phyloP scores from a whole-genome alignment of 2,329 filamentous ascomycete species.

The Talaromyces sp. region DNA sequence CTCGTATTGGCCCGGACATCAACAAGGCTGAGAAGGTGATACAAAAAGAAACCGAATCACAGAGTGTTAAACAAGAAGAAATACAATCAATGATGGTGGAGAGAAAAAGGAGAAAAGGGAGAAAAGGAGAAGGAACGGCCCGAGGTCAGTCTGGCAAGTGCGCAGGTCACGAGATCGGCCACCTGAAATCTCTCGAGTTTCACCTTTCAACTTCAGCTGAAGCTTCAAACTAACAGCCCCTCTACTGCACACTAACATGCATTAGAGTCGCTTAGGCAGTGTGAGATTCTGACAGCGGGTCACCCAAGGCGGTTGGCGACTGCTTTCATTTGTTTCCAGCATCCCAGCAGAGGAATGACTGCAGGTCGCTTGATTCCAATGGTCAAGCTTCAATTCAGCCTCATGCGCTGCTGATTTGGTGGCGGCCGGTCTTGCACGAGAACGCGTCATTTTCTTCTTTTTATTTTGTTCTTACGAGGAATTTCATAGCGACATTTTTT shows the following conservation, averaged over 20 bases:
- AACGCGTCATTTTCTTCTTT: slow-evolving; percentile 1
- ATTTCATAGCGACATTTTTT: background rate
- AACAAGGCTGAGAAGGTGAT: background rate
- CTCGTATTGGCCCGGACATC: background rate
- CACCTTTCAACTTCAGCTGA: background rate
- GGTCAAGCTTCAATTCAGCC: slow-evolving; percentile 20
- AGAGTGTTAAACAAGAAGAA: background rate
- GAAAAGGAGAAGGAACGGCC: background rate
- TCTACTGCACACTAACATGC: slow-evolving; percentile 3
- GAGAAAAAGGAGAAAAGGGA: background rate
- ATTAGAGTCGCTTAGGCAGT: background rate
- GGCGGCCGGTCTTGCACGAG: background rate
- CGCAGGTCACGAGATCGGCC: slow-evolving; percentile 5
- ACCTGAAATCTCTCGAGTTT: background rate
- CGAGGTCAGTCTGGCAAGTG: background rate
- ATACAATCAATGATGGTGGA: background rate
- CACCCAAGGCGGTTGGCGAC: background rate
- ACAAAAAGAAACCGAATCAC: background rate
- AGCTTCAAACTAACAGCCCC: background rate
- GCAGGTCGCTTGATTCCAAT: slow-evolving; percentile 2
- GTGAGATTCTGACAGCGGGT: background rate
- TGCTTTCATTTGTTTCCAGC: slow-evolving; percentile 3
- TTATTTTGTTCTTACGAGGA: background rate
- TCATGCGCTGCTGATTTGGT: slow-evolving; percentile 14
- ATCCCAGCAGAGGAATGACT: background rate